phyloP scores from a whole-genome alignment of 768 basidiomycete species.

The Naganishia onofrii region DNA sequence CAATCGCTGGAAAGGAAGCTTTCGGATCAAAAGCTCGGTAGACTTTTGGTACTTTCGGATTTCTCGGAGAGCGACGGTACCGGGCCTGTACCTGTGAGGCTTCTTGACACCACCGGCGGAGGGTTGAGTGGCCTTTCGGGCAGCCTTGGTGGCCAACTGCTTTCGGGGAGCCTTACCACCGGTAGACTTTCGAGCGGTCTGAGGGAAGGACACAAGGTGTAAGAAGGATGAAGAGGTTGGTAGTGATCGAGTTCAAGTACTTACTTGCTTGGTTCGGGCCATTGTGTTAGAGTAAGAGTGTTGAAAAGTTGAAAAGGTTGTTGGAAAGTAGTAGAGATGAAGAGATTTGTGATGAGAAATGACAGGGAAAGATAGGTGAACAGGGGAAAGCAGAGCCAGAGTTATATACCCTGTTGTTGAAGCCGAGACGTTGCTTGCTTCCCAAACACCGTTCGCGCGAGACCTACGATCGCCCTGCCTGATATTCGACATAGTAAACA shows the following conservation, averaged over 20 bases:
- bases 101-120: slow-evolving; percentile 95
- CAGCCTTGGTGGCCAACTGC: slow-evolving; percentile 59
- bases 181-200: slow-evolving; percentile 99
- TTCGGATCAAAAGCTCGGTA: slow-evolving; percentile 52
- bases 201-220: slow-evolving; percentile 53
- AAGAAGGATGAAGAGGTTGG: slow-evolving; percentile 28
- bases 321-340: slow-evolving; percentile 16
- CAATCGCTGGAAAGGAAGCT: slow-evolving; percentile 42
- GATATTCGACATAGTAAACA: background rate
- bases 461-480: background rate
- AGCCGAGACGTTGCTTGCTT: background rate
- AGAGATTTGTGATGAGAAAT: slow-evolving; percentile 25
- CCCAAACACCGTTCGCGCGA: background rate
- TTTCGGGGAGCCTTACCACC: slow-evolving; percentile 66
- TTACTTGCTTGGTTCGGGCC: slow-evolving; percentile 34
- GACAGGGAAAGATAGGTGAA: background rate
- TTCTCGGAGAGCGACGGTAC: slow-evolving; percentile 66
- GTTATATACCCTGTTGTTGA: slow-evolving; percentile 7
- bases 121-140: slow-evolving; percentile 66
- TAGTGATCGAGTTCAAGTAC: background rate
- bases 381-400: background rate
- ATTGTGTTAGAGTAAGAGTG: slow-evolving; percentile 24
- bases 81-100: slow-evolving; percentile 80
- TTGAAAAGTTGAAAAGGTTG: slow-evolving; percentile 9
- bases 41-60: slow-evolving; percentile 56